Evolutionary conservation across 1,139 yeast species (phyloP), one percentile per base, ranked within the genome.

Genomic region (Suhomyces bolitotheri): DNA sequence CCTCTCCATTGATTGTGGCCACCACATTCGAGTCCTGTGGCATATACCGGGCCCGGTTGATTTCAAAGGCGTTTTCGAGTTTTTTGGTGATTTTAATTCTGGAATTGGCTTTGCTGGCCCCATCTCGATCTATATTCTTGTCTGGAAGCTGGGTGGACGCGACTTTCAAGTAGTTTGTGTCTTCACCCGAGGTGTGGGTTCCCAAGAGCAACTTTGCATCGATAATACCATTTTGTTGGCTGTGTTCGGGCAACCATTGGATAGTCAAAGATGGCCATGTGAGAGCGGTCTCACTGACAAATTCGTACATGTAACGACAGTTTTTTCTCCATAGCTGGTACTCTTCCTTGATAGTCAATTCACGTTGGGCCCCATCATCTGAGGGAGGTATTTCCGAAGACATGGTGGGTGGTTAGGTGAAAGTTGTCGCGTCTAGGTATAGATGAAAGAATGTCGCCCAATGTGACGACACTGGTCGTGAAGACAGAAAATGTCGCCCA

Each of bases 101-200:
- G 2, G 88, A 59, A 28, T 57, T 59, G 25, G 63, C 58, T 43
- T 63, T 57, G 40, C 50, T 57, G 2, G 46, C 51, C 5, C 56
- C 54, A 4, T 50, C 60, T 1, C 9, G n/a, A 8, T 8, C 16
- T 2, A 12, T 46, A 32, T 3, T 40, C 50, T 17, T 17, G 2
- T 46, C 60, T 1, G 96, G 95, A n/a, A 85, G 50, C 36, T 81
- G 82, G 2, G 89, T 77, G 4, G 79, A 64, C 2, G 92, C 95
- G 20, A 89, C 62, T 53, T 92, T 85, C 45, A 92, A 60, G 56
- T 79, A 87, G 54, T 92, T 86, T 4, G 75, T 74, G 36, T 82
- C 95, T 38, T 78, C 81, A 3, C 88, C 95, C 1, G 90, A 78
- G 0, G 97, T 87, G 54, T 87, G 90, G 0, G 98, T 92, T 9